These are phyloP conservation scores for Apiospora aurea DNA, from an alignment of 2,329 filamentous ascomycete species.

Conservation along the genomic window DNA sequence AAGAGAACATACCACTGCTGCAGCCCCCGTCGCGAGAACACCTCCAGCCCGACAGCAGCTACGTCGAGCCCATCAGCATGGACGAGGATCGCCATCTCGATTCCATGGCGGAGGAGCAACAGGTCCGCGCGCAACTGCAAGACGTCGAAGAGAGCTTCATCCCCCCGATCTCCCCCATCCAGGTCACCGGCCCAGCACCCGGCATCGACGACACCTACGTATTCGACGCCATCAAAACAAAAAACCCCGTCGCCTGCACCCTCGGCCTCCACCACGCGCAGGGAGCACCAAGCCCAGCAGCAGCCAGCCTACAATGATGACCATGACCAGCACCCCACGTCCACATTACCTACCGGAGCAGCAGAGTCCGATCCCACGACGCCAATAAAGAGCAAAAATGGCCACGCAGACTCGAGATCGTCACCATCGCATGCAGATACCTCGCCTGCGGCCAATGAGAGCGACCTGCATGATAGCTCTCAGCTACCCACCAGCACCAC, in stretches of 20 bases:
- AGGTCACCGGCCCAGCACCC: conserved; percentile 48
- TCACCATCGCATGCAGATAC: conserved; percentile 23
- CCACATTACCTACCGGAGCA: not conserved
- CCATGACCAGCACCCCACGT: not conserved
- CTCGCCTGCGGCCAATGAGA: conserved; percentile 24
- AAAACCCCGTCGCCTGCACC: conserved; percentile 29
- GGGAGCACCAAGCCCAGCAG: not conserved
- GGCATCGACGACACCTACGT: conserved; percentile 66
- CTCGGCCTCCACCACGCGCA: conserved; percentile 21
- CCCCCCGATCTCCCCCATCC: conserved; percentile 63
- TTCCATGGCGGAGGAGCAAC: conserved; percentile 58
- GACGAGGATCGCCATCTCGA: conserved; percentile 50
- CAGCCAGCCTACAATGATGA: not conserved
- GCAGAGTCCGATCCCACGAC: not conserved
- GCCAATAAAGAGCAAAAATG: conserved; percentile 23
- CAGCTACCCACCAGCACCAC: conserved; percentile 25
- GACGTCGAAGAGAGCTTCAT: conserved; percentile 73
- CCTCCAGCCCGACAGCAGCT: conserved; percentile 33
- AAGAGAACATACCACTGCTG: not conserved
- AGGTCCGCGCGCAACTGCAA: conserved; percentile 62
- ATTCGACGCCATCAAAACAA: conserved; percentile 55
- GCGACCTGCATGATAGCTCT: not conserved
- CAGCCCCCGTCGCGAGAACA: not conserved
- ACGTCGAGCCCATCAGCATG: conserved; percentile 39
- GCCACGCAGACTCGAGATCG: conserved; percentile 24